Percentiles rank a stretch among this genome's conserved stretches.
These are phyloP conservation scores for Aureoboletus auriporus DNA, from an alignment of 768 basidiomycete genomes.

Conservation along the genomic window DNA sequence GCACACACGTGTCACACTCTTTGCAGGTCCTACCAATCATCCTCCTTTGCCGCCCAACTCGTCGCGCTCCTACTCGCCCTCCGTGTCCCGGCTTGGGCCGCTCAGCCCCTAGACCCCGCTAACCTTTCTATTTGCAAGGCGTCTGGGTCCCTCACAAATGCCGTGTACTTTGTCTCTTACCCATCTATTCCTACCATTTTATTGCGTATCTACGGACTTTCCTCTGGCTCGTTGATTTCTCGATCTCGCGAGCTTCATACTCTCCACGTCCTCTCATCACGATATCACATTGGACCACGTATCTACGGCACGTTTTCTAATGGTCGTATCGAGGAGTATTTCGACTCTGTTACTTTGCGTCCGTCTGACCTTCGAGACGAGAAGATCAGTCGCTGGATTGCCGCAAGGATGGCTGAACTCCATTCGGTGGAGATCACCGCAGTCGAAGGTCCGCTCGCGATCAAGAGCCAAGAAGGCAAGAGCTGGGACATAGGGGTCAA, in stretches of 20 bases:
- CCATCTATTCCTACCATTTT: constrained; percentile 64
- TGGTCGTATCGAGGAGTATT: constrained; percentile 94
- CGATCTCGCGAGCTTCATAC: constrained; percentile 83
- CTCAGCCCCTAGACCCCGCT: constrained; percentile 40
- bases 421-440: constrained; percentile 83
- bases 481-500: constrained; percentile 57
- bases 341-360: constrained; percentile 79
- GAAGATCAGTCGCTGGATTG: constrained; percentile 78
- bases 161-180: constrained; percentile 93
- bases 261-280: constrained; percentile 84
- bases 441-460: constrained; percentile 46
- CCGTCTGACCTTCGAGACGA: constrained; percentile 76
- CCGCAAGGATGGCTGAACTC: constrained; percentile 92
- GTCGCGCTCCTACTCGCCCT: constrained; percentile 54
- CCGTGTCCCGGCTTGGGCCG: constrained; percentile 56
- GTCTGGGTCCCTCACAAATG: constrained; percentile 91
- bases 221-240: constrained; percentile 82
- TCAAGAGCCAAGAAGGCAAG: constrained; percentile 38
- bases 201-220: constrained; percentile 89
- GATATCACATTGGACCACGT: constrained; percentile 84
- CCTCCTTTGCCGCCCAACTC: constrained; percentile 50
- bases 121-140: constrained; percentile 69
- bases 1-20: constrained; percentile 17
- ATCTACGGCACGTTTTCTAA: constrained; percentile 95
- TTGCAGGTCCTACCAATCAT: constrained; percentile 61